These are phyloP conservation scores for Candida krabiensis DNA, from an alignment of 805 yeast genomes.

Conservation along the genomic window DNA sequence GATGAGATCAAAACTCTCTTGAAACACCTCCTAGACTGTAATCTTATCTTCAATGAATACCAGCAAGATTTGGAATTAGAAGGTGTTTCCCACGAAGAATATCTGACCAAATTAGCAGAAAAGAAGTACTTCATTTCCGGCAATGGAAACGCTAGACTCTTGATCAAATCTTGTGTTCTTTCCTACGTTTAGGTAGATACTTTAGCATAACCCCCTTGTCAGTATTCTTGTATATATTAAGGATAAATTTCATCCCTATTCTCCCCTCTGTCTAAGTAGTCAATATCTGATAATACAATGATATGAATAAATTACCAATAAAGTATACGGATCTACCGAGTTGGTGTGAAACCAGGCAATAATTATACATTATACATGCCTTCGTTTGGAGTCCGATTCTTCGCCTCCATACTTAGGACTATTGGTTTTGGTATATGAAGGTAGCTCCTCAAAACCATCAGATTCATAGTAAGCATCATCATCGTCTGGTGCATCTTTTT, in stretches of 20 bases:
- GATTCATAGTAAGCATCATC: conserved; percentile 34
- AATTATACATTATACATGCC: too few relatives aligned
- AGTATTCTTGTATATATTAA: conserved; percentile 15
- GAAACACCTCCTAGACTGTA: conserved; percentile 40
- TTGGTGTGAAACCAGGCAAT: too few relatives aligned
- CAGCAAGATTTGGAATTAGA: conserved; percentile 29
- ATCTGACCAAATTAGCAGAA: conserved; percentile 37
- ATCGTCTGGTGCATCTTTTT: conserved; percentile 14
- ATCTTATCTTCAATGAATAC: conserved; percentile 36
- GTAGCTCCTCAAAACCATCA: conserved; percentile 38
- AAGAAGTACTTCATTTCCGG: conserved; percentile 59
- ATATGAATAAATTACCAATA: too few relatives aligned
- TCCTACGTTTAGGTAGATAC: conserved; percentile 26
- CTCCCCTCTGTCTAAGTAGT: too few relatives aligned
- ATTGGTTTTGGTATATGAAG: conserved; percentile 25
- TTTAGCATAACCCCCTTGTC: too few relatives aligned
- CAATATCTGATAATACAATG: too few relatives aligned
- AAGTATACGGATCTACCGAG: too few relatives aligned
- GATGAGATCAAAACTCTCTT: conserved; percentile 46
- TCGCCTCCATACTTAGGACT: conserved; percentile 31
- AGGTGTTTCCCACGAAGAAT: conserved; percentile 14
- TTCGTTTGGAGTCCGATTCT: conserved; percentile 16
- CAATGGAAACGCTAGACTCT: conserved; percentile 62
- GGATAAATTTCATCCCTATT: background rate
- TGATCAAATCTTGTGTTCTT: conserved; percentile 42